Evolutionary conservation across 78 protist species (phyloP).

Genomic region (Dictyostelium capitatum): DNA sequence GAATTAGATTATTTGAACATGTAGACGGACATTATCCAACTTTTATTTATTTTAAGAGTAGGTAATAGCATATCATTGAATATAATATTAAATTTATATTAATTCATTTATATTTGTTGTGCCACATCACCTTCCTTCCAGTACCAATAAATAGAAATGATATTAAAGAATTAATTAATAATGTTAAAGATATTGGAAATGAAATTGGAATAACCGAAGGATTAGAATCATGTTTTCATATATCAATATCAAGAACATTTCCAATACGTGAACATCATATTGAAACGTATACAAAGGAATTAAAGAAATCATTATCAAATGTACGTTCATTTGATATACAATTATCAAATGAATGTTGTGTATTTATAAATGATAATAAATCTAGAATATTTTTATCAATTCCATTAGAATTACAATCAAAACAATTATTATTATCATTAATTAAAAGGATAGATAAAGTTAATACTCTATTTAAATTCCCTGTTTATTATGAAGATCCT

Average conservation of each 20-base stretch:
- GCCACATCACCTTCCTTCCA: too few species aligned
- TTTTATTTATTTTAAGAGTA: conserved; percentile 39
- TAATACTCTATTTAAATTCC: conserved; percentile 41
- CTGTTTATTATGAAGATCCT: conserved; percentile 33
- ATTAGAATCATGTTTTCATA: conserved; percentile 30
- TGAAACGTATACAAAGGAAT: conserved; percentile 23
- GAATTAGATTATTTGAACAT: conserved; percentile 46
- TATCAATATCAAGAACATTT: conserved; percentile 65
- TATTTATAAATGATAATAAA: conserved; percentile 46
- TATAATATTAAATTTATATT: not conserved
- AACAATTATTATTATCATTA: not conserved
- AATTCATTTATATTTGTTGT: not conserved
- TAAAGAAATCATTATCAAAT: not conserved
- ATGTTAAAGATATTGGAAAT: conserved; percentile 19
- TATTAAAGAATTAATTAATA: not conserved
- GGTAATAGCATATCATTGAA: not conserved
- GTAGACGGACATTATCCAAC: conserved; percentile 75
- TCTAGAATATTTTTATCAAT: conserved; percentile 44
- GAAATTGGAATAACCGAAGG: not conserved
- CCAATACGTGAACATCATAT: conserved; percentile 78
- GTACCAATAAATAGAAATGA: conserved; percentile 55
- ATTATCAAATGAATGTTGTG: not conserved
- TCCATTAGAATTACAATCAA: not conserved
- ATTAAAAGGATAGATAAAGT: conserved; percentile 31
- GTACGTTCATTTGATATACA: not conserved